Base-by-base conservation (phyloP, 2,329 filamentous ascomycete genomes). In the Sporothrix curviconia region DNA sequence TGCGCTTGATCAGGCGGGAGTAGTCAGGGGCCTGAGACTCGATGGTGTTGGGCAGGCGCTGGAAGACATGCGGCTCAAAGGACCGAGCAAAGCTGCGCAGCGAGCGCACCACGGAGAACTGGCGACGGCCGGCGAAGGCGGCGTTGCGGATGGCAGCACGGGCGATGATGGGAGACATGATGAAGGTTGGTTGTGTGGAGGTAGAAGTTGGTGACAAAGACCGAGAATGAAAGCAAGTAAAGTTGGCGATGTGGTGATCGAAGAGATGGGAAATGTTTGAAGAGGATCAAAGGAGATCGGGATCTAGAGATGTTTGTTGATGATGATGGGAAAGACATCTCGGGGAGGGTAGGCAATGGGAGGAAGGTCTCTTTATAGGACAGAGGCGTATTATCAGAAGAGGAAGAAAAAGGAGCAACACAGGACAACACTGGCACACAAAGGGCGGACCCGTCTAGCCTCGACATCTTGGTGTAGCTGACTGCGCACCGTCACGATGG, bases 11-110 rank as follows among this genome's bases (percentile, higher is more conserved):
- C 51, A 72, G 67, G 55, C 67, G 68, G 58, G 66, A 67, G 66
- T 71, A 76, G 67, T 75, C 73, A 24, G 67, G 67, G 11, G 66
- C 59, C 57, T 68, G 67, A 25, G 70, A 56, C 25, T 60, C 60
- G 36, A 57, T 59, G 15, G 68, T 52, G 12, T 62, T 58, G 56
- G 71, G 67, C 57, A 73, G 64, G 24, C 70, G 68, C 67, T 71
- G 65, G 65, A 70, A 72, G 56, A 69, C 69, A 57, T 72, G 70
- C 17, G 69, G 62, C 70, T 73, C 71, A 55, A 73, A 71, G 32
- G 66, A 65, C 51, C 71, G 69, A 50, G 68, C 69, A 53, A 71
- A 67, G 59, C 64, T 63, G 61, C 71, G 70, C 61, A 74, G 66
- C 43, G 64, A 66, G 53, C 64, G 64, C 61, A 72, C 65, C 57